Percentiles rank a stretch among this genome's conserved stretches.
phyloP scores from a whole-genome alignment of 352 stramenopile species.

The Pythium chondricola region DNA sequence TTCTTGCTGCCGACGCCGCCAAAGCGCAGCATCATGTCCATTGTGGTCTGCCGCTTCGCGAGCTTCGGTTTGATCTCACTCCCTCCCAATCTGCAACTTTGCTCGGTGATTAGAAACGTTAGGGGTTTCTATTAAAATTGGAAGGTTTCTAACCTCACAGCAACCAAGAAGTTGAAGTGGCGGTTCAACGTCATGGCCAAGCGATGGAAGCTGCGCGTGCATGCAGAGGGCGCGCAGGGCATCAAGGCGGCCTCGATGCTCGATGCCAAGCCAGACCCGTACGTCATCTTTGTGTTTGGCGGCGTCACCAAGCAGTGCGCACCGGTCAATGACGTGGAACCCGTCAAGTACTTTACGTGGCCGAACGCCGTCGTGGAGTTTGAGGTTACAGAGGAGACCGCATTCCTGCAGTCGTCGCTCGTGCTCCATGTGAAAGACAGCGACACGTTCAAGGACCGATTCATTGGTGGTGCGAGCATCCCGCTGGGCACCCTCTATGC shows the following conservation, averaged over 20 bases:
- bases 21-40: conserved; percentile 21
- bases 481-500: conserved; percentile 18
- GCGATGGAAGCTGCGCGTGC: conserved; percentile 26
- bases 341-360: conserved; percentile 39
- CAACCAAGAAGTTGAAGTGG: conserved; percentile 15
- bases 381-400: conserved; percentile 14
- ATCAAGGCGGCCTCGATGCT: conserved; percentile 24
- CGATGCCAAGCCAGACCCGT: conserved; percentile 41
- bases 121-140: conserved; percentile 2
- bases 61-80: no score
- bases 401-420: conserved; percentile 13
- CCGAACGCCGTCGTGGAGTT: conserved; percentile 35
- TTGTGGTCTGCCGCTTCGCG: neutral
- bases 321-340: conserved; percentile 34
- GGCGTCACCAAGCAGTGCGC: conserved; percentile 23
- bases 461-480: conserved; percentile 39
- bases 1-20: conserved; percentile 17
- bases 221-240: conserved; percentile 30
- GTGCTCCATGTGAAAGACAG: conserved; percentile 43
- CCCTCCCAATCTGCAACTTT: no score
- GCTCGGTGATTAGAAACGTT: conserved; percentile 19
- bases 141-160: conserved; percentile 1
- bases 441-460: conserved; percentile 37
- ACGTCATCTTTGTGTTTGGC: conserved; percentile 31
- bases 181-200: neutral